Conservation (phyloP, 2,329 filamentous ascomycete genomes). For the Aspergillaceae sp. region DNA sequence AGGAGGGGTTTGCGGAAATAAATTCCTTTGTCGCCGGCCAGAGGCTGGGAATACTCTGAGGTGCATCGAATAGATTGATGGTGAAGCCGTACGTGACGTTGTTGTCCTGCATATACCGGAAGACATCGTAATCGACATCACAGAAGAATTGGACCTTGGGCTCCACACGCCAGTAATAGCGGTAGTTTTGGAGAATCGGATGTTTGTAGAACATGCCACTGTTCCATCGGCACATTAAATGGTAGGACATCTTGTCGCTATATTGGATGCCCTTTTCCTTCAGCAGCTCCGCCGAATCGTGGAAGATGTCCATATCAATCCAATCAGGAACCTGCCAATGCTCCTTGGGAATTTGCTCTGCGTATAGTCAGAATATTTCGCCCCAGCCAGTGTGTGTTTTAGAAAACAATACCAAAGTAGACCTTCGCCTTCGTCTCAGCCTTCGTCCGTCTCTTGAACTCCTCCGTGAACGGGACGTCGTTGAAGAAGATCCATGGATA, state of each 20-base stretch:
- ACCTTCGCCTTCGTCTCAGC: conserved; percentile 82
- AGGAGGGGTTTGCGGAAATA: conserved; percentile 71
- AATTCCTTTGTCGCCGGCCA: conserved; percentile 97
- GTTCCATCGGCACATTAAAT: conserved; percentile 99
- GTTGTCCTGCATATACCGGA: conserved; percentile 94
- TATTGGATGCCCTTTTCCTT: conserved; percentile 85
- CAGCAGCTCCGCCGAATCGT: conserved; percentile 74
- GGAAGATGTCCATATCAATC: conserved; percentile 82
- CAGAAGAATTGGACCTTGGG: conserved; percentile 99
- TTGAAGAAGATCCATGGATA: conserved; percentile 99
- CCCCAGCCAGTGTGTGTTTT: conserved; percentile 8
- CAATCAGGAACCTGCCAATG: conserved; percentile 89
- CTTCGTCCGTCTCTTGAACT: conserved; percentile 77
- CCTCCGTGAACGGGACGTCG: conserved; percentile 82
- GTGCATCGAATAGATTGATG: conserved; percentile 90
- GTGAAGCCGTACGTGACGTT: conserved; percentile 99
- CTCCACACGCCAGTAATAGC: conserved; percentile 98
- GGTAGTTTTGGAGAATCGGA: conserved; percentile 68
- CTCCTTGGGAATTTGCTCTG: conserved; percentile 83
- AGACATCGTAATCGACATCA: conserved; percentile 96
- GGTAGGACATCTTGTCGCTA: conserved; percentile 78
- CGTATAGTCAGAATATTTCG: conserved; percentile 2
- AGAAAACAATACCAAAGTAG: conserved; percentile 56
- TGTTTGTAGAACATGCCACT: conserved; percentile 97
- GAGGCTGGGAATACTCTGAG: conserved; percentile 72